These are phyloP conservation scores for Rhodotorula taiwanensis DNA, from an alignment of 768 basidiomycete species.

Conservation along the genomic window DNA sequence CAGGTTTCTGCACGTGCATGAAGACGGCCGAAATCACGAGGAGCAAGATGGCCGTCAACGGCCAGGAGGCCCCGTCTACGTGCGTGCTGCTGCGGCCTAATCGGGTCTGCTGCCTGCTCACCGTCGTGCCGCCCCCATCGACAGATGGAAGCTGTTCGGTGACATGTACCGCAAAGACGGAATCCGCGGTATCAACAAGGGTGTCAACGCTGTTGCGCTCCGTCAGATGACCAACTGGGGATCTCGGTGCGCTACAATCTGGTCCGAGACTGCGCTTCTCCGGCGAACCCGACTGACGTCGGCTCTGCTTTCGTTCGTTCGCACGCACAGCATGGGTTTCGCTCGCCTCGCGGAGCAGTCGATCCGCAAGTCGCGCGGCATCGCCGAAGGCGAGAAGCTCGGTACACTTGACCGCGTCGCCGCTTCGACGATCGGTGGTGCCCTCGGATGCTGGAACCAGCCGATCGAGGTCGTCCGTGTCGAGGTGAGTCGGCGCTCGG, in stretches of 20 bases:
- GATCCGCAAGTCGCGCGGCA: constrained; percentile 72
- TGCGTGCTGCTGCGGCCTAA: constrained; percentile 24
- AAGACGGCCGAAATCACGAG: constrained; percentile 97
- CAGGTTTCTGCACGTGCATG: constrained; percentile 94
- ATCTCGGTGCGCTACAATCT: constrained; percentile 39
- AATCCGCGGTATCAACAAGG: constrained; percentile 94
- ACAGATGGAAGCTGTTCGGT: constrained; percentile 87
- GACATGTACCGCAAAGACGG: constrained; percentile 93
- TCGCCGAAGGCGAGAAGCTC: constrained; percentile 66
- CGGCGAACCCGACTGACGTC: constrained; percentile 27
- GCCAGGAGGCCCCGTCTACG: constrained; percentile 63
- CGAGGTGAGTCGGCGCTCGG: constrained; percentile 54
- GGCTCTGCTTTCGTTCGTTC: no score
- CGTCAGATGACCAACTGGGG: constrained; percentile 50
- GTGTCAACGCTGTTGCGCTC: constrained; percentile 65
- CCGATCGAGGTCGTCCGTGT: constrained; percentile 68
- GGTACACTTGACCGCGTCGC: constrained; percentile 77
- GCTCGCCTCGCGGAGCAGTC: constrained; percentile 78
- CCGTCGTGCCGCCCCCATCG: constrained; percentile 40
- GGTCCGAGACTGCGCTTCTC: no score
- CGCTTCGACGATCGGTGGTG: constrained; percentile 74
- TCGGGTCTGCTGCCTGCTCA: neutral
- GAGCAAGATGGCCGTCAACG: constrained; percentile 77
- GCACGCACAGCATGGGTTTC: constrained; percentile 80
- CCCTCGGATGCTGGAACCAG: constrained; percentile 94